Evolutionary conservation across 2,329 filamentous ascomycete species (phyloP).

Genomic region (Fusarium gaditjirri): DNA sequence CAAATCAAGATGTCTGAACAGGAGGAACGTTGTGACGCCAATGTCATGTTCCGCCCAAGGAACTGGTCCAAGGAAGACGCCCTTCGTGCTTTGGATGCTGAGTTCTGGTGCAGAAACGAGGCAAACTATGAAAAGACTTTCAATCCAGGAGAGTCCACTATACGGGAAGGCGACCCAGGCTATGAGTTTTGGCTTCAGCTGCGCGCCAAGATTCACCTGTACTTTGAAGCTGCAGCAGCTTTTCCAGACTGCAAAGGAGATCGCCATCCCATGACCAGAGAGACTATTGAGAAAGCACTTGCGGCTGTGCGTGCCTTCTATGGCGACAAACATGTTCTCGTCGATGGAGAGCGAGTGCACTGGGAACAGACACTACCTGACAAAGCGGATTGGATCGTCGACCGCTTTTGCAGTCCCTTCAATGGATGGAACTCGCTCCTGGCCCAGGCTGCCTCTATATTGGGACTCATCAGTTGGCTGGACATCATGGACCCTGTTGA

Average conservation of each 20-base stretch:
- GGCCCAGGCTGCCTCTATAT: background rate
- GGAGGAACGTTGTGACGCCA: background rate
- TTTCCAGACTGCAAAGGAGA: background rate
- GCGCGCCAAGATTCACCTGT: background rate
- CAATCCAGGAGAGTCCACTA: background rate
- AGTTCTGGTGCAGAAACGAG: background rate
- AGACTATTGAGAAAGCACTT: background rate
- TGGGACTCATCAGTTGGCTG: background rate
- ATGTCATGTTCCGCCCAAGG: background rate
- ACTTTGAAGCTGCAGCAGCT: background rate
- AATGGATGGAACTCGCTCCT: background rate
- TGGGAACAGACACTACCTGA: background rate
- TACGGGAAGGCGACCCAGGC: background rate
- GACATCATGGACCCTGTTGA: background rate
- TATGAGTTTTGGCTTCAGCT: background rate
- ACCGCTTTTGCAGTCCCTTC: background rate
- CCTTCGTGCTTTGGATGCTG: background rate
- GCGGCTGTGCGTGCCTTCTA: background rate
- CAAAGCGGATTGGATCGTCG: background rate
- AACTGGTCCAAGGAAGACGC: background rate
- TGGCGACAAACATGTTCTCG: rapidly evolving
- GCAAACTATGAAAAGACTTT: background rate
- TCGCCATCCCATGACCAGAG: background rate
- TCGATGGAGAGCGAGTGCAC: background rate
- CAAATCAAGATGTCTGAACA: background rate